These are phyloP conservation scores for Phytophthora lateralis DNA, from an alignment of 352 stramenopile genomes.

Conservation along the genomic window DNA sequence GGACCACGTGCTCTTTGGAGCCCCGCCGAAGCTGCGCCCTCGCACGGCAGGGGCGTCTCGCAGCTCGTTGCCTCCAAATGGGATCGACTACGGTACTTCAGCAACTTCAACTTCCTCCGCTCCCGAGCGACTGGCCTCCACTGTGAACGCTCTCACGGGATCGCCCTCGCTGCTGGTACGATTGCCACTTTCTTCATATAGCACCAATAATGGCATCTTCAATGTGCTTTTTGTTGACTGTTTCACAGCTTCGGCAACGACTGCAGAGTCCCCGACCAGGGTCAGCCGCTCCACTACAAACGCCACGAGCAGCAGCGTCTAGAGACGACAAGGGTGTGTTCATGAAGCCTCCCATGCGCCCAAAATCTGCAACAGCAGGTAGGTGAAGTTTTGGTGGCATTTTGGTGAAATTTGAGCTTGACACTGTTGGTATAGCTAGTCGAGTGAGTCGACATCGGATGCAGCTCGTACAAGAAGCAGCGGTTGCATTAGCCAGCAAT, in stretches of 20 bases:
- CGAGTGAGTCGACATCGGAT: slow-evolving; percentile 48
- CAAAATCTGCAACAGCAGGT: slow-evolving; percentile 43
- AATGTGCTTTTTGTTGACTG: not conserved
- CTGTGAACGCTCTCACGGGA: slow-evolving; percentile 18
- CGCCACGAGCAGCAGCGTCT: slow-evolving; percentile 10
- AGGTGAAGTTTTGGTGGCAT: not conserved
- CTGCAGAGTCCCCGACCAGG: slow-evolving; percentile 52
- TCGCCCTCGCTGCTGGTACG: slow-evolving; percentile 13
- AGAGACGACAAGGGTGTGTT: slow-evolving; percentile 27
- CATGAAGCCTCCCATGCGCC: slow-evolving; percentile 47
- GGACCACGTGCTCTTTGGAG: slow-evolving; percentile 58
- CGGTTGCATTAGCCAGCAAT: slow-evolving; percentile 13
- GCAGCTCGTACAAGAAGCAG: slow-evolving; percentile 36
- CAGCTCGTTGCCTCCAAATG: slow-evolving; percentile 12
- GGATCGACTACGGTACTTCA: slow-evolving; percentile 2
- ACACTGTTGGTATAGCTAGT: slow-evolving; percentile 14
- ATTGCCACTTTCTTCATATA: no score
- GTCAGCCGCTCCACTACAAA: slow-evolving; percentile 23
- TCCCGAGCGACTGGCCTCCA: slow-evolving; percentile 20
- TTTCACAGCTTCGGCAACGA: slow-evolving; percentile 51
- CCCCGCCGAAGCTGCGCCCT: slow-evolving; percentile 52
- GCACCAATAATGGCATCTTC: not conserved
- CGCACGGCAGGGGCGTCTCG: slow-evolving; percentile 45
- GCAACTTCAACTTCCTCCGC: slow-evolving; percentile 23
- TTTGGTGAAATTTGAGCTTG: not conserved